Base-by-base conservation (phyloP, 2,329 filamentous ascomycete genomes). In the Fusarium mundagurra region DNA sequence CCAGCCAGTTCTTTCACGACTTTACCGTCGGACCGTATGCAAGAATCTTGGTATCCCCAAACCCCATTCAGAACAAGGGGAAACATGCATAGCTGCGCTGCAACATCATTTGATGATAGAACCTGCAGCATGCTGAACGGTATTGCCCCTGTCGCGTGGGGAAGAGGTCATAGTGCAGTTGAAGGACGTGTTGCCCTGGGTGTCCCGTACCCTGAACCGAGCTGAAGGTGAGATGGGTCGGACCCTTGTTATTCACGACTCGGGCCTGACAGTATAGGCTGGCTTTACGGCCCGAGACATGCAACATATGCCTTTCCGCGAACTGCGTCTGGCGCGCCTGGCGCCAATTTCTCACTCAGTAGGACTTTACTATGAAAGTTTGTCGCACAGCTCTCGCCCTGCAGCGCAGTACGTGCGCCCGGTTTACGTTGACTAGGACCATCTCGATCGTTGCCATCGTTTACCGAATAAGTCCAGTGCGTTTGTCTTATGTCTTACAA, bases 251-350 rank as follows among this genome's bases (percentile, higher is more conserved):
- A n/a, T 38, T 50, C 41, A 70, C 36, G 45, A 65, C 57, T 70
- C 53, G 36, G 59, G 67, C 59, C 43, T 50, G 64, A 45, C 38
- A 31, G 54, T 34, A 39, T 29, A 44, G 54, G 27, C 39, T 69
- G 57, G 27, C 55, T 51, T 63, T 64, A 43, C 48, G 43, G 57
- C 33, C 57, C 33, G 57, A 69, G 57, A 64, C 64, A 29, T 69
- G 43, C 36, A 63, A 55, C 31, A 54, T 36, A 53, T 50, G 45
- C 60, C 53, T 43, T 62, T 53, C 51, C 24, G 27, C 39, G n/a
- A 44, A 43, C 61, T 75, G 64, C 72, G 64, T 34, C 64, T 70
- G 61, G 64, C 61, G 72, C 72, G 72, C 58, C 72, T 73, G 69
- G 58, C 67, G 63, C 45, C 55, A 71, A 43, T 61, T 47, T n/a